These are phyloP conservation scores for Citeromyces matritensis DNA, from an alignment of 805 yeast genomes.

Conservation along the genomic window DNA sequence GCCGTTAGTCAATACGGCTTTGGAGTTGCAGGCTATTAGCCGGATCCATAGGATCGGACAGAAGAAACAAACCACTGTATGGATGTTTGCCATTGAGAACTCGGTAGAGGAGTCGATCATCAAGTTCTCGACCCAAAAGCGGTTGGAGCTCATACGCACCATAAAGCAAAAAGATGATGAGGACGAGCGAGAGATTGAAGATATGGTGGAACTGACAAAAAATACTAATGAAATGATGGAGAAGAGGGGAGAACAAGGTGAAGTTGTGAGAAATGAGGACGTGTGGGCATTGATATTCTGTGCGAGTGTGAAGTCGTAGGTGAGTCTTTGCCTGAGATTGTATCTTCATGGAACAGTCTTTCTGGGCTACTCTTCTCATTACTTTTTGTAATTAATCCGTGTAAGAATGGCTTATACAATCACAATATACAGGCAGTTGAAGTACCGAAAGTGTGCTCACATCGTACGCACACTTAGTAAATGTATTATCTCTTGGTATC, in stretches of 20 bases:
- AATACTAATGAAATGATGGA: conserved; percentile 33
- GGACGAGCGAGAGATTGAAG: conserved; percentile 20
- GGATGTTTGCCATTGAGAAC: conserved; percentile 78
- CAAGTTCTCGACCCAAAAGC: conserved; percentile 44
- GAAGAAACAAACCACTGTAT: conserved; percentile 62
- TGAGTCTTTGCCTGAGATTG: too few relatives aligned
- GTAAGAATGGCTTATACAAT: too few relatives aligned
- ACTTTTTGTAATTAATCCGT: too few relatives aligned
- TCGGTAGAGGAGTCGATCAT: conserved; percentile 86
- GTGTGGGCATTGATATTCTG: conserved; percentile 49
- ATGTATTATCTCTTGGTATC: too few relatives aligned
- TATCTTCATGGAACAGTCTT: too few relatives aligned
- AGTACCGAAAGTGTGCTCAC: too few relatives aligned
- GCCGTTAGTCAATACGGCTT: conserved; percentile 76
- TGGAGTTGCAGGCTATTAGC: conserved; percentile 85
- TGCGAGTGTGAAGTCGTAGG: conserved; percentile 6
- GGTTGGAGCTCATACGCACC: conserved; percentile 25
- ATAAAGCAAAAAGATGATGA: conserved; percentile 9
- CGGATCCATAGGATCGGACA: conserved; percentile 93
- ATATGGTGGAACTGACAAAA: conserved; percentile 38
- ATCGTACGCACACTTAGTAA: too few relatives aligned
- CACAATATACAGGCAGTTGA: too few relatives aligned
- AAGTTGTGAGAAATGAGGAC: conserved; percentile 39
- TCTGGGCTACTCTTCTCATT: too few relatives aligned
- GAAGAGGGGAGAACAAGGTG: conserved; percentile 34